Conservation (phyloP, 768 basidiomycete species). For the Suillus spraguei region DNA sequence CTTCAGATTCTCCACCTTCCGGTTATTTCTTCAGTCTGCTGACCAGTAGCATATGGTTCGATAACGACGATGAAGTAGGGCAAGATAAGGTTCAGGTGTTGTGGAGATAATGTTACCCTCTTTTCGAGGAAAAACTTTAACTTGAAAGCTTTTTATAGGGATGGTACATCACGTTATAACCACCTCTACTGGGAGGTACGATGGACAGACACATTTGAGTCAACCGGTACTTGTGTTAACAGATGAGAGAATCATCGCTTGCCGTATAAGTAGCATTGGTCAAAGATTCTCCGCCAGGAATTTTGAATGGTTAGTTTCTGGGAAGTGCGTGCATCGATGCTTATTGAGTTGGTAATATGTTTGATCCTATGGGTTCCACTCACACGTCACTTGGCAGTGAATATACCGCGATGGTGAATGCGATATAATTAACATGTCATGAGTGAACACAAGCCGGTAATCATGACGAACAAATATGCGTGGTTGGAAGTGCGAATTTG, state of each 20-base stretch:
- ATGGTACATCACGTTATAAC: background rate
- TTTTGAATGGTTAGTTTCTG: background rate
- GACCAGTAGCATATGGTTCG: background rate
- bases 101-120: background rate
- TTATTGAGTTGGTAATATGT: background rate
- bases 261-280: background rate
- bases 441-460: background rate
- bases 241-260: background rate
- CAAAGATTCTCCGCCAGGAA: background rate
- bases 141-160: background rate
- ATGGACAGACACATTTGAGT: background rate
- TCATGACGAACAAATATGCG: background rate
- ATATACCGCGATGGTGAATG: background rate
- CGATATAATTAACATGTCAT: background rate
- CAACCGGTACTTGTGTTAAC: background rate
- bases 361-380: background rate
- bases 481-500: background rate
- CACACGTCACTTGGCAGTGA: background rate
- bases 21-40: background rate
- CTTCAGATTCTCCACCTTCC: background rate
- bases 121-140: background rate
- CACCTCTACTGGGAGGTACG: background rate
- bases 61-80: background rate
- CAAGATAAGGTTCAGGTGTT: background rate
- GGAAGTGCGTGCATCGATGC: background rate